These are phyloP conservation scores for Mycena sp. DNA, from an alignment of 1,284 basidiomycete genomes.

Conservation along the genomic window DNA sequence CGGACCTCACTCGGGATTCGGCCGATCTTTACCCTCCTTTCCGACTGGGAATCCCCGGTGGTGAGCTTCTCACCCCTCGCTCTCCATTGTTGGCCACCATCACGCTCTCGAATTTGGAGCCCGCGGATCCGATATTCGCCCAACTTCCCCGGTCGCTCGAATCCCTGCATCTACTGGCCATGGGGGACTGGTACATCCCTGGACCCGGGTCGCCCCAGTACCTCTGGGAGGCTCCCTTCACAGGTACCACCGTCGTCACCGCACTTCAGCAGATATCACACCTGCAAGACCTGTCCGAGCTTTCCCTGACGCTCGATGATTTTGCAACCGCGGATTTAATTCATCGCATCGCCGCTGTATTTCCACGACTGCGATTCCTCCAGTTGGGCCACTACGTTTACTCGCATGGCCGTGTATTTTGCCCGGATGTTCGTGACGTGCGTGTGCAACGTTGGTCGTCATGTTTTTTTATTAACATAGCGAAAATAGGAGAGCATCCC, in stretches of 20 bases:
- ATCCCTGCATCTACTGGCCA: conserved; percentile 4
- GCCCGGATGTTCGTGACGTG: neutral
- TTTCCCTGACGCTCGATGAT: neutral
- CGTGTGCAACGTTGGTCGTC: neutral
- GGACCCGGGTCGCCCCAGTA: neutral
- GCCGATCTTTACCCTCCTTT: conserved; percentile 1
- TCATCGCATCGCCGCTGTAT: neutral
- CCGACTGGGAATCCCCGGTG: neutral
- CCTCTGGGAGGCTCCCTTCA: conserved; percentile 1
- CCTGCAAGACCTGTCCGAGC: neutral
- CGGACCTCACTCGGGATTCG: neutral
- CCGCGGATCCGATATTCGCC: conserved; percentile 7
- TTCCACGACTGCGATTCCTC: neutral
- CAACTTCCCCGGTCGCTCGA: neutral
- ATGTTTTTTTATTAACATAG: neutral
- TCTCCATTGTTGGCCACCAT: neutral
- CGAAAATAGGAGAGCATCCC: neutral
- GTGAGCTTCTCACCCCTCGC: neutral
- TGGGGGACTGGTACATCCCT: neutral
- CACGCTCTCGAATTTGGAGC: conserved; percentile 11
- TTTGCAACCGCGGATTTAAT: neutral
- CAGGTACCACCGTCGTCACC: neutral
- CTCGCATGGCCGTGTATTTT: neutral
- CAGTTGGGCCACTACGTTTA: neutral
- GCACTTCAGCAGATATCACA: neutral